These are phyloP conservation scores for Udeniomyces megalosporus DNA, from an alignment of 768 basidiomycete species.

Conservation along the genomic window DNA sequence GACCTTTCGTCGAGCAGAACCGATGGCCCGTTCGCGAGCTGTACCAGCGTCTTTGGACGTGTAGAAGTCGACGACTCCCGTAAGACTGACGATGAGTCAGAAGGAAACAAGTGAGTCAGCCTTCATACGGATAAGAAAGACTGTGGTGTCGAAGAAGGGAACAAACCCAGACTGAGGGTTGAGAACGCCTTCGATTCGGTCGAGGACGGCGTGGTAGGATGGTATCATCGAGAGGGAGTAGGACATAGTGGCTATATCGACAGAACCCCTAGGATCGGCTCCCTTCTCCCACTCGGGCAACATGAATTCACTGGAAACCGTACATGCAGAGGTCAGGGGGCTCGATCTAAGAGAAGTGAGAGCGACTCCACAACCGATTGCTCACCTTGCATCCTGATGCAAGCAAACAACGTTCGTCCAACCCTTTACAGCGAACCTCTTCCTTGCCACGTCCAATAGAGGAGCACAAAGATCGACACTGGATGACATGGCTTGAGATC, in stretches of 20 bases:
- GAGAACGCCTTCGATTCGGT: constrained; percentile 50
- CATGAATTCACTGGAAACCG: constrained; percentile 33
- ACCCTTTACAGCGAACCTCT: constrained; percentile 47
- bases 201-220: constrained; percentile 48
- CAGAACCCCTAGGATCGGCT: constrained; percentile 37
- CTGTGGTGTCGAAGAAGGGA: too few relatives aligned
- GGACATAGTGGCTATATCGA: constrained; percentile 32
- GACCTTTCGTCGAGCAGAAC: constrained; percentile 34
- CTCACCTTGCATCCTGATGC: constrained; percentile 48
- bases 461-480: constrained; percentile 53
- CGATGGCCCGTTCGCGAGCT: constrained; percentile 1
- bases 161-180: constrained; percentile 33
- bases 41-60: constrained; percentile 24
- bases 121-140: too few relatives aligned
- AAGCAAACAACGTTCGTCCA: constrained; percentile 59
- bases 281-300: constrained; percentile 45
- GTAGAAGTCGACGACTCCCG: constrained; percentile 59
- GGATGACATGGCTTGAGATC: not conserved
- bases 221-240: constrained; percentile 41
- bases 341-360: not conserved
- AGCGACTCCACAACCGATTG: too few relatives aligned
- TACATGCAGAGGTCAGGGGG: not conserved
- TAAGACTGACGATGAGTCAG: too few relatives aligned
- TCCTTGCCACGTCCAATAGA: constrained; percentile 51
- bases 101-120: too few relatives aligned